Percentiles rank a stretch among this genome's conserved stretches.
Evolutionary conservation across 2,329 filamentous ascomycete genomes (phyloP).

Genomic region (Fusarium abutilonis): DNA sequence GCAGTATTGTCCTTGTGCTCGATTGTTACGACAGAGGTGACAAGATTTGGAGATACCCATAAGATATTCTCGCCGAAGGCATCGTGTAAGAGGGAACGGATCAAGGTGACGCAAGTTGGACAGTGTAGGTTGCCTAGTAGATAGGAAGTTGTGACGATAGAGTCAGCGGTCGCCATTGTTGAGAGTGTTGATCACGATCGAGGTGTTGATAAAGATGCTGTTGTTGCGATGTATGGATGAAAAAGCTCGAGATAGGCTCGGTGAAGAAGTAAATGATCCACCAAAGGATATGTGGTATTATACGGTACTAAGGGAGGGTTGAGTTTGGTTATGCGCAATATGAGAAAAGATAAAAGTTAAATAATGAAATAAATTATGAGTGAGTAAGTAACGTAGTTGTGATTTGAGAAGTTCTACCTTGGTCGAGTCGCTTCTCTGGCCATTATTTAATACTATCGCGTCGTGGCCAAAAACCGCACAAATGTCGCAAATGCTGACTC

Average conservation of each 20-base stretch:
- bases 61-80: constrained; percentile 57
- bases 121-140: constrained; percentile 81
- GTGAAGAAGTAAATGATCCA: constrained; percentile 19
- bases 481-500: constrained; percentile 47
- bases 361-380: neutral
- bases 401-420: constrained; percentile 13
- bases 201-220: neutral
- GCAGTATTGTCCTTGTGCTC: constrained; percentile 59
- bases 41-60: constrained; percentile 74
- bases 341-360: neutral
- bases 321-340: neutral
- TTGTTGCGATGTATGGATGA: constrained; percentile 3
- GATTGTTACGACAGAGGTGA: constrained; percentile 74
- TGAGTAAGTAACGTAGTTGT: neutral
- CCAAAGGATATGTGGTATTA: neutral
- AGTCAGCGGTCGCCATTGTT: constrained; percentile 45
- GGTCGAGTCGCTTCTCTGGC: constrained; percentile 14
- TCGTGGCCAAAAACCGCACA: constrained; percentile 50
- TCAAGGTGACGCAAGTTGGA: constrained; percentile 75
- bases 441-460: constrained; percentile 28
- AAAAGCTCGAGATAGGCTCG: neutral
- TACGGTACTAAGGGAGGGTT: no score
- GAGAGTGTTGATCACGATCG: constrained; percentile 9
- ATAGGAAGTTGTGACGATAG: constrained; percentile 65
- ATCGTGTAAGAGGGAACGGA: constrained; percentile 66